Base-by-base conservation (phyloP, 225 moss, liverwort and hornwort genomes). In the Pleurozium schreberi region DNA sequence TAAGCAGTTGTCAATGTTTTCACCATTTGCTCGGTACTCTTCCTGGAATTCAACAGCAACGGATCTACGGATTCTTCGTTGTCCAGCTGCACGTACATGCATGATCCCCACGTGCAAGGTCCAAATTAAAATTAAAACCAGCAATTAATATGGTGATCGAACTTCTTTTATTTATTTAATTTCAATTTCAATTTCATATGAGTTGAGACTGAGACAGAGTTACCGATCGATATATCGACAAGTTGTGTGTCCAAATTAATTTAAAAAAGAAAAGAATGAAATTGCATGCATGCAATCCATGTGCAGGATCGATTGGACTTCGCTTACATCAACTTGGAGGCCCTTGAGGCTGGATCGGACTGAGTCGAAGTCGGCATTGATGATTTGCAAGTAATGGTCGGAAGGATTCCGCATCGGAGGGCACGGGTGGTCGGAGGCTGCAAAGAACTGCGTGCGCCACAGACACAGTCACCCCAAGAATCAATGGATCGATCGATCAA, bases 311-410 rank as follows among this genome's bases (percentile, higher is more conserved):
- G n/a, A n/a, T n/a, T n/a, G n/a, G n/a, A n/a, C n/a, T n/a, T n/a
- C n/a, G n/a, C n/a, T n/a, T 83, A 91, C 91, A 38, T 57, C 82
- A 36, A 16, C 18, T 61, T 77, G 61, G 81, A 89, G 79, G 58
- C 9, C 70, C 31, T 92, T 91, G 43, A 94, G 86, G 36, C 78
- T 84, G 53, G 86, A 74, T 79, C 88, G 91, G 86, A 93, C 93
- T 16, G 80, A 80, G 86, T 94, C 94, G 8, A 94, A 94, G 89
- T 94, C 93, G 49, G 94, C 86, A 57, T 94, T 94, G 83, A 94
- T 88, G 68, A 90, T 88, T 84, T 90, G 88, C 85, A 94, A 88
- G 91, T 88, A 94, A 71, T 93, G 93, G 80, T 94, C 94, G 10
- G 94, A 92, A 23, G 94, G 93, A 71, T 91, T 94, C n/a, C 84